Percentiles rank a stretch among this genome's conserved stretches.
Evolutionary conservation across 345 rosid species (phyloP).

Genomic region (Nasturtium officinale): DNA sequence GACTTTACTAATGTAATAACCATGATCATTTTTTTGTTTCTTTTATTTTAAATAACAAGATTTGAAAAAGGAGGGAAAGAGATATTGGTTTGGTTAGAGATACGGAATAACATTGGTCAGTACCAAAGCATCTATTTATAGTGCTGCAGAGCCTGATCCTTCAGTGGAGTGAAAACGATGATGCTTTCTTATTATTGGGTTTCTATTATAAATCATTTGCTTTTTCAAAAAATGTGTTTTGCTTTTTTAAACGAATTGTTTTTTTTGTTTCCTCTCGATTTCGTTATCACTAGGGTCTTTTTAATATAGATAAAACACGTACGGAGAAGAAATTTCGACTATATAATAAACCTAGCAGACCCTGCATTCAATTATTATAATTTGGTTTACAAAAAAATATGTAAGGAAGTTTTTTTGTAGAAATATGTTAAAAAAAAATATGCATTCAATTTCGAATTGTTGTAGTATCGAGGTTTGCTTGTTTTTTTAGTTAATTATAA

Average conservation of each 20-base stretch:
- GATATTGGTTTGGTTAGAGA: slow-evolving; percentile 20
- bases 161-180: not conserved
- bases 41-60: not conserved
- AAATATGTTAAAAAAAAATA: too few species aligned
- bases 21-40: slow-evolving; percentile 24
- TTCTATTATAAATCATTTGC: not conserved
- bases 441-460: too few species aligned
- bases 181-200: not conserved
- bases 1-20: slow-evolving; percentile 25
- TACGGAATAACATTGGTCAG: slow-evolving; percentile 25
- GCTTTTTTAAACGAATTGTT: not conserved
- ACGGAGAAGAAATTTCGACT: not conserved
- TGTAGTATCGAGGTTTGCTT: too few species aligned
- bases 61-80: slow-evolving; percentile 14
- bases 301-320: not conserved
- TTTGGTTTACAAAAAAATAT: not conserved
- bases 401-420: too few species aligned
- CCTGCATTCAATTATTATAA: not conserved
- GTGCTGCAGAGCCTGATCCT: not conserved
- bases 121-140: slow-evolving; percentile 34
- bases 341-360: not conserved
- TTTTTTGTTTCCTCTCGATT: not conserved
- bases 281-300: not conserved
- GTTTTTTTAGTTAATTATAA: too few species aligned
- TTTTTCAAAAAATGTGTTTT: not conserved